Conservation (phyloP, 2,329 filamentous ascomycete genomes). For the Fusarium sp. region DNA sequence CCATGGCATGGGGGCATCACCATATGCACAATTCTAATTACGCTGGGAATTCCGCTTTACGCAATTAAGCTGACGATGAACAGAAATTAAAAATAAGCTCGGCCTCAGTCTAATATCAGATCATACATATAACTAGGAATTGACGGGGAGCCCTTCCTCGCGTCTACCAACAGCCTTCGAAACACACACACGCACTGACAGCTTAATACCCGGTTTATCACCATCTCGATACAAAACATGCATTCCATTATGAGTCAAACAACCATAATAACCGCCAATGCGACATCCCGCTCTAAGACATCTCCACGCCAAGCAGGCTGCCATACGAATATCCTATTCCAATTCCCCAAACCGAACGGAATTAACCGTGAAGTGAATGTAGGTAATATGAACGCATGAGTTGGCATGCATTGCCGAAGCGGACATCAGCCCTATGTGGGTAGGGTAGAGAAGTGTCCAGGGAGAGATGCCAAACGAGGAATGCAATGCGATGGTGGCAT, state of each 20-base stretch:
- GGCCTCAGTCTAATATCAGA: not conserved
- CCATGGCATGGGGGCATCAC: not conserved
- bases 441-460: not conserved
- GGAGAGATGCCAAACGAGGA: constrained; percentile 7
- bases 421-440: constrained; percentile 15
- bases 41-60: not conserved
- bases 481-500: constrained; percentile 15
- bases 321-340: not conserved
- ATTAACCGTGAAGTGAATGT: not conserved
- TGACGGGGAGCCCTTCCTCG: not conserved
- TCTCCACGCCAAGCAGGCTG: constrained; percentile 27
- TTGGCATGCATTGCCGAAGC: constrained; percentile 11
- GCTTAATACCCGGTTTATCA: not conserved
- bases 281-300: constrained; percentile 9
- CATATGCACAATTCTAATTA: not conserved
- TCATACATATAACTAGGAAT: not conserved
- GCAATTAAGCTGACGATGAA: not conserved
- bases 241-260: constrained; percentile 19
- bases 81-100: not conserved
- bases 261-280: not conserved
- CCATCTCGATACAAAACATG: not conserved
- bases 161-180: not conserved
- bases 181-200: not conserved
- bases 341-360: not conserved
- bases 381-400: constrained; percentile 5